phyloP scores from a whole-genome alignment of 805 yeast genomes.

The Lipomyces yamanashiensis region DNA sequence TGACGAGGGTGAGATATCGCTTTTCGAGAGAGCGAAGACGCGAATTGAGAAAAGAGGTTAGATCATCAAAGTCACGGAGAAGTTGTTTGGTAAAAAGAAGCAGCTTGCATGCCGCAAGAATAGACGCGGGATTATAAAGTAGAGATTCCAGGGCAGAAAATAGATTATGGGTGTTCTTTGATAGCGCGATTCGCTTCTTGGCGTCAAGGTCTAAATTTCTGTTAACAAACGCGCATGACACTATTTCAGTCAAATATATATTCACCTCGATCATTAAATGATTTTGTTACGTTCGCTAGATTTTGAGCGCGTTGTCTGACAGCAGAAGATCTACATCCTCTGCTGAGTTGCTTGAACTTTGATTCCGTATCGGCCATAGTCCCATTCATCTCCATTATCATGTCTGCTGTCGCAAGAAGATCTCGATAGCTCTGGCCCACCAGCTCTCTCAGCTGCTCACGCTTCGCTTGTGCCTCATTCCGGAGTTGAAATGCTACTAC shows the following conservation, averaged over 20 bases:
- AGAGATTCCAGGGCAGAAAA: constrained; percentile 23
- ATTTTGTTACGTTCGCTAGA: not conserved
- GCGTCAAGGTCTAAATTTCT: constrained; percentile 9
- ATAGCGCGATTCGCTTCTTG: constrained; percentile 11
- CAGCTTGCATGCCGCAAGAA: constrained; percentile 19
- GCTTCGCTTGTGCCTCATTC: constrained; percentile 29
- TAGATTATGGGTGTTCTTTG: constrained; percentile 22
- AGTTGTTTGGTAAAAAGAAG: constrained; percentile 14
- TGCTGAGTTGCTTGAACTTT: constrained; percentile 18
- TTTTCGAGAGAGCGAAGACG: constrained; percentile 3
- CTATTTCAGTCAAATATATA: not conserved
- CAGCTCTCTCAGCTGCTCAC: constrained; percentile 31
- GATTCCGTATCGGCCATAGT: constrained; percentile 20
- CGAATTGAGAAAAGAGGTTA: not conserved
- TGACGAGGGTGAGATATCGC: constrained; percentile 1
- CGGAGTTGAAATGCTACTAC: constrained; percentile 30
- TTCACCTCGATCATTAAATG: constrained; percentile 9
- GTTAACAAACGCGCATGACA: not conserved
- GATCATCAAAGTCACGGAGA: not conserved
- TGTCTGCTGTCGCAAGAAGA: constrained; percentile 32
- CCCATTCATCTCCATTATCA: constrained; percentile 30
- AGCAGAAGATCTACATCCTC: constrained; percentile 19
- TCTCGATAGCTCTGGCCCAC: constrained; percentile 37
- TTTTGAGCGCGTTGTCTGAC: constrained; percentile 15
- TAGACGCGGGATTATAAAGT: constrained; percentile 8